phyloP scores from a whole-genome alignment of 495 filamentous ascomycete species.

The Trichodelitschia bisporula region DNA sequence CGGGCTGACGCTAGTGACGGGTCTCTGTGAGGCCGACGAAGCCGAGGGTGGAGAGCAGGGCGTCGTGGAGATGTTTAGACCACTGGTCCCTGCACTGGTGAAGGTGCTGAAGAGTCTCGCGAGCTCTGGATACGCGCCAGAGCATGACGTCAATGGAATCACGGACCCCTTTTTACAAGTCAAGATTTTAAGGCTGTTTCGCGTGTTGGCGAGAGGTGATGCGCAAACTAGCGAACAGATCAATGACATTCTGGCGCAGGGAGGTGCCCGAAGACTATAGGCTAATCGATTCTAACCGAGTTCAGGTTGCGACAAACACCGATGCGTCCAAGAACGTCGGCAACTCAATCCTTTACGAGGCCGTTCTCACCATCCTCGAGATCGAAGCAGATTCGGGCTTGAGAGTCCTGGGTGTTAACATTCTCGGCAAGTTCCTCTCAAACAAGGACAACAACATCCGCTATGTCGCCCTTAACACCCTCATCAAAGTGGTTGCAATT shows the following conservation, averaged over 20 bases:
- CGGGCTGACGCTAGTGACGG: constrained; percentile 73
- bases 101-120: constrained; percentile 75
- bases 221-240: constrained; percentile 81
- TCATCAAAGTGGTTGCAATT: constrained; percentile 94
- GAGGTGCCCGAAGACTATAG: constrained; percentile 1
- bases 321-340: constrained; percentile 97
- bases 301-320: constrained; percentile 75
- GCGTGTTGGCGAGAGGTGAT: constrained; percentile 72
- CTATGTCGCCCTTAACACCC: constrained; percentile 88
- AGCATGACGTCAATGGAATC: constrained; percentile 94
- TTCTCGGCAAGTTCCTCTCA: constrained; percentile 87
- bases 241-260: constrained; percentile 89
- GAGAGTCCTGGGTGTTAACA: constrained; percentile 87
- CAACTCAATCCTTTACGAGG: constrained; percentile 93
- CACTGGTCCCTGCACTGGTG: constrained; percentile 54
- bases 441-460: constrained; percentile 99
- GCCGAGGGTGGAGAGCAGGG: constrained; percentile 65
- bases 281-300: neutral
- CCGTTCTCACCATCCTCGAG: constrained; percentile 88
- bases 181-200: constrained; percentile 69
- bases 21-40: constrained; percentile 85
- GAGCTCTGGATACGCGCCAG: constrained; percentile 87
- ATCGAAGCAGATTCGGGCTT: constrained; percentile 93
- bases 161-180: constrained; percentile 98
- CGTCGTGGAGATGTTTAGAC: constrained; percentile 72